A percentile compares a stretch with the other conserved stretches of the same genome.
Conservation (phyloP, 2,329 filamentous ascomycete genomes). For the Lecanosticta acicola region DNA sequence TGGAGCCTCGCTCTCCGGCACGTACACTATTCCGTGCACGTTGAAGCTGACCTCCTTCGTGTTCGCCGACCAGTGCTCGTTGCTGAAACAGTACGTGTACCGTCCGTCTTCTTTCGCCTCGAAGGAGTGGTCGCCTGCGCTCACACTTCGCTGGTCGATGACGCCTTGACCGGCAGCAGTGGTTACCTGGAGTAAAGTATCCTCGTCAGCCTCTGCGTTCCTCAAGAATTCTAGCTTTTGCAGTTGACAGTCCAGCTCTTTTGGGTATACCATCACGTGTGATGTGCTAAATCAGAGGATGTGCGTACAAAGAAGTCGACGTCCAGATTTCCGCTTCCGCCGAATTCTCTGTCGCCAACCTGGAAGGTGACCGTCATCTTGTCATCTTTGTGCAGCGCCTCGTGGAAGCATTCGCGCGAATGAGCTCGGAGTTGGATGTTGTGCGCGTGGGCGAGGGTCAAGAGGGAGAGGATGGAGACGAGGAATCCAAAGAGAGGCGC, state of each 20-base stretch:
- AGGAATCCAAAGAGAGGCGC: conserved; percentile 34
- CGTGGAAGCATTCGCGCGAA: conserved; percentile 96
- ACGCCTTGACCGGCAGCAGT: conserved; percentile 72
- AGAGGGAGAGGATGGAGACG: conserved; percentile 49
- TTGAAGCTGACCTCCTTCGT: conserved; percentile 99
- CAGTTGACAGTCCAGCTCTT: not conserved
- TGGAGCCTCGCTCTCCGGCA: conserved; percentile 77
- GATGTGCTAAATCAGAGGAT: not conserved
- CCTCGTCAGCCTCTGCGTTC: not conserved
- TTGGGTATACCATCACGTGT: not conserved
- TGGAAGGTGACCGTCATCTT: conserved; percentile 99
- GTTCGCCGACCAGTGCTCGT: conserved; percentile 93
- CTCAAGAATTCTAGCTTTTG: not conserved
- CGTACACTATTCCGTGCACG: conserved; percentile 96
- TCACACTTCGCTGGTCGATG: conserved; percentile 71
- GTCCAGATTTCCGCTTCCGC: conserved; percentile 86
- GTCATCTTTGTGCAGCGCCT: conserved; percentile 85
- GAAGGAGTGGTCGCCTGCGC: conserved; percentile 91
- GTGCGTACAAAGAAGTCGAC: conserved; percentile 91
- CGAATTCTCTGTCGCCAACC: conserved; percentile 94
- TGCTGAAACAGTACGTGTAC: conserved; percentile 97
- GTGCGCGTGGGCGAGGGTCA: conserved; percentile 68
- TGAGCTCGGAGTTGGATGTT: conserved; percentile 94
- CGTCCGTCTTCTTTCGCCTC: conserved; percentile 78
- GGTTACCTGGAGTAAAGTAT: conserved; percentile 56